phyloP scores from a whole-genome alignment of 2,329 filamentous ascomycete genomes.

The Pyrenochaeta sp. region DNA sequence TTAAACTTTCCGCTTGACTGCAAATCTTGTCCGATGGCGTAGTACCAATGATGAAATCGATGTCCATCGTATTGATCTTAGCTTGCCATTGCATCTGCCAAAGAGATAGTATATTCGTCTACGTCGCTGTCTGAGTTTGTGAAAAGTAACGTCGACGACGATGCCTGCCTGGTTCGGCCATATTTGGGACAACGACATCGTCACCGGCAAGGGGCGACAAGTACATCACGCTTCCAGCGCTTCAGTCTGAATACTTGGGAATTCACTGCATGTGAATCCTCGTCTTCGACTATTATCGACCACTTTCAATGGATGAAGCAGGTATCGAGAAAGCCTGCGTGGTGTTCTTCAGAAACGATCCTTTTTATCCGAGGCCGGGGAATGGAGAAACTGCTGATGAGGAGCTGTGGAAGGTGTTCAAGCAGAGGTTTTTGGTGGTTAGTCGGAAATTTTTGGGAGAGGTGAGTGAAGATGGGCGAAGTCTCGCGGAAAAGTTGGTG shows the following conservation, averaged over 20 bases:
- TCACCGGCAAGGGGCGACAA: slow-evolving; percentile 4
- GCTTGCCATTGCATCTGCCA: too few relatives aligned
- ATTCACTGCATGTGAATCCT: slow-evolving; percentile 51
- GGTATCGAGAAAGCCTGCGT: slow-evolving; percentile 55
- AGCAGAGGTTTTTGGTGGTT: slow-evolving; percentile 9
- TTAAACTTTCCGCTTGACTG: too few relatives aligned
- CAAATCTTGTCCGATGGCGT: too few relatives aligned
- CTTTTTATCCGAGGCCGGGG: slow-evolving; percentile 55
- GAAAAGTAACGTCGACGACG: slow-evolving; percentile 24
- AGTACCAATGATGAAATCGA: too few relatives aligned
- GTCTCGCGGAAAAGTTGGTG: slow-evolving; percentile 9
- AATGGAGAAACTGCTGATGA: slow-evolving; percentile 12
- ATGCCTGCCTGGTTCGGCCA: slow-evolving; percentile 60
- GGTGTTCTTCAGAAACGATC: slow-evolving; percentile 61
- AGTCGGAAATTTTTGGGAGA: slow-evolving; percentile 8
- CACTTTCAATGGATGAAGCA: slow-evolving; percentile 48
- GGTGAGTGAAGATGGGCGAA: not conserved
- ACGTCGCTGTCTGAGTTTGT: slow-evolving; percentile 12
- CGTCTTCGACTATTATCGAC: slow-evolving; percentile 68
- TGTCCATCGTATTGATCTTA: too few relatives aligned
- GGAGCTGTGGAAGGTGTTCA: slow-evolving; percentile 17
- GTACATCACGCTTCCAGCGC: slow-evolving; percentile 23
- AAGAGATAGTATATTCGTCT: too few relatives aligned
- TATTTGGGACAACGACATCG: slow-evolving; percentile 55
- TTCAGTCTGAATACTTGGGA: slow-evolving; percentile 34